Evolutionary conservation across 2,329 filamentous ascomycete genomes (phyloP), one percentile per base, ranked within the genome.

Genomic region (Epichloe brachyelytri): DNA sequence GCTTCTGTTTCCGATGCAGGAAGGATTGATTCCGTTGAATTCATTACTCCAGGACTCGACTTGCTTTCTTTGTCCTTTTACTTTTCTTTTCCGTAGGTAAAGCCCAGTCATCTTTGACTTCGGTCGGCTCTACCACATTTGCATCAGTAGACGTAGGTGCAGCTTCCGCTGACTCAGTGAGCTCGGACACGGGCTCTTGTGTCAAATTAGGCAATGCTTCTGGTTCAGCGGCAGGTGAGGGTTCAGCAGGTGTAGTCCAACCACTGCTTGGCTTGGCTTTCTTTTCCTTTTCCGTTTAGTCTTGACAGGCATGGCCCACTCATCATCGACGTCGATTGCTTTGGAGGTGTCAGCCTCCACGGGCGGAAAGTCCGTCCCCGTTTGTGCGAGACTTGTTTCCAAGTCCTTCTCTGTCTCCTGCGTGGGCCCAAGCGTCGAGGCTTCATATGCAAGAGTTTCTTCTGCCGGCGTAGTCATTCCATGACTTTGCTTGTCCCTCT

Each of bases 211-310:
- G n/a, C 17, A 5, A 10, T 11, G 17, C 15, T 40, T 40, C 19
- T 43, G 40, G 11, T 5, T n/a, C 17, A 12, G 40, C n/a, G 40
- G 40, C 19, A 14, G 14, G 26, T 17, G 45, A 20, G 5, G 10
- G 26, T 8, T 48, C 19, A 8, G 51, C 41, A n/a, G 41, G 46
- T 22, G 46, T 44, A 19, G 46, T 43, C 26, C 41, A 26, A 50
- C 51, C 47, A 22, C 51, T 51, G n/a, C 44, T 51, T 17, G 47
- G 14, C 34, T 52, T 56, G 22, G 38, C 38, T 52, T 64, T 60
- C 56, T 65, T 69, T 63, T 58, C 67, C 66, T 68, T 58, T 66
- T 67, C 50, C 63, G 69, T 56, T 74, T 76, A 53, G 69, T 72
- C 54, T 69, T 71, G 51, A 61, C 60, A 48, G 69, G 4, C 33